Percentiles rank a stretch among this genome's conserved stretches.
Conservation (phyloP, 257 asterid species). For the Catharanthus roseus region DNA sequence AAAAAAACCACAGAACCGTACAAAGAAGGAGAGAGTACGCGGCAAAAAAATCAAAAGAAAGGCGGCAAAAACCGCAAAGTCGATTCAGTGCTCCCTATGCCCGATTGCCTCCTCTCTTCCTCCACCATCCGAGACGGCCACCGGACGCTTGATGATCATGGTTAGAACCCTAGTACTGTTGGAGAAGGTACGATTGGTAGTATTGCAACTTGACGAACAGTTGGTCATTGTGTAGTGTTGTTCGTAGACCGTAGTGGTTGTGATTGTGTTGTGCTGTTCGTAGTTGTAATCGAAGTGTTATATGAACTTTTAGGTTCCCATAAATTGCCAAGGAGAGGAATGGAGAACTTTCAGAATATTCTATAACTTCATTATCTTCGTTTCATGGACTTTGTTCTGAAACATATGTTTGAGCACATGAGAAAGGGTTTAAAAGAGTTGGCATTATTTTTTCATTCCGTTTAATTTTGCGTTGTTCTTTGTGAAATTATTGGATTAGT, state of each 20-base stretch:
- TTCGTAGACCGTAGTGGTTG: no score
- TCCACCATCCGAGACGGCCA: background rate
- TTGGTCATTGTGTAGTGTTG: background rate
- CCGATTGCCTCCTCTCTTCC: background rate
- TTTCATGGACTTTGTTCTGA: background rate
- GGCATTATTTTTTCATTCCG: background rate
- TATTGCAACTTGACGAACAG: background rate
- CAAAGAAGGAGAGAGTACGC: background rate
- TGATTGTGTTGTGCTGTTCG: background rate
- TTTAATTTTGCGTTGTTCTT: background rate
- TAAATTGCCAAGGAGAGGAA: background rate
- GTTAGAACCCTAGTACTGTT: background rate
- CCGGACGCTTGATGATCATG: background rate
- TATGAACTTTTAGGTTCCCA: background rate
- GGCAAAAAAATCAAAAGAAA: slow-evolving; percentile 7
- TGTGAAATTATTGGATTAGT: background rate
- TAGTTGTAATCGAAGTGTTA: no score
- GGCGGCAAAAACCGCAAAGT: slow-evolving; percentile 10
- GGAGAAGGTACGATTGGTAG: background rate
- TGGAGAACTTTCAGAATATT: background rate
- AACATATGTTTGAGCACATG: background rate
- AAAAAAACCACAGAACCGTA: background rate
- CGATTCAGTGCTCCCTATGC: background rate
- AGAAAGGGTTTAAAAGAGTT: background rate
- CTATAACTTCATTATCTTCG: background rate